phyloP scores from a whole-genome alignment of 257 asterid species.

The Striga asiatica region DNA sequence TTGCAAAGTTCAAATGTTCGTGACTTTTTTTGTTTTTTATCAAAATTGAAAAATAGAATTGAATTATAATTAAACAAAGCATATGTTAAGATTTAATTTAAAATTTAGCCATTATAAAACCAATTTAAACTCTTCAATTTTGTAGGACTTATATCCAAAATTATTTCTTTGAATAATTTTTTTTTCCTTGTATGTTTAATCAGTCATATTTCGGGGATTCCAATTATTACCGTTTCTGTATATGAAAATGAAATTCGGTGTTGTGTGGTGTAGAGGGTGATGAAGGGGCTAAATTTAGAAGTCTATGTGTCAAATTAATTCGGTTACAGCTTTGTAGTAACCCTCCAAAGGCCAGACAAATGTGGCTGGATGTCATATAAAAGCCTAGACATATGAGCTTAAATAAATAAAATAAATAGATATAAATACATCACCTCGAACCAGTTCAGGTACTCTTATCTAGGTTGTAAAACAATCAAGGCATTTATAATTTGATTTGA shows the following conservation, averaged over 20 bases:
- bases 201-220: constrained; percentile 3
- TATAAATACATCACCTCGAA: not conserved
- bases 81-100: too few relatives aligned
- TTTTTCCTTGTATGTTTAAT: not conserved
- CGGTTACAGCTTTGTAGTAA: not conserved
- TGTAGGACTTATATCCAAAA: too few relatives aligned
- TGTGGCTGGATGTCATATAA: not conserved
- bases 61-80: too few relatives aligned
- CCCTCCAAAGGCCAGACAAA: not conserved
- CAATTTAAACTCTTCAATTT: too few relatives aligned
- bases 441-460: not conserved
- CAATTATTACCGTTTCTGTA: constrained; percentile 14
- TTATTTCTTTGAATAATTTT: not conserved
- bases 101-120: too few relatives aligned
- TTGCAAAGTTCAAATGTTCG: too few relatives aligned
- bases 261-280: not conserved
- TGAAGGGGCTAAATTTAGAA: constrained; percentile 14
- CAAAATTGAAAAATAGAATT: too few relatives aligned
- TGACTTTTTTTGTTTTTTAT: too few relatives aligned
- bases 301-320: constrained; percentile 6
- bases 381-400: not conserved
- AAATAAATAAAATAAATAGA: not conserved
- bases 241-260: not conserved
- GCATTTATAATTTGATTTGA: too few relatives aligned
- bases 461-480: not conserved